A percentile compares a stretch with the other conserved stretches of the same genome.
Conservation (phyloP, 208 protist genomes). For the Acanthamoeba castellanii region DNA sequence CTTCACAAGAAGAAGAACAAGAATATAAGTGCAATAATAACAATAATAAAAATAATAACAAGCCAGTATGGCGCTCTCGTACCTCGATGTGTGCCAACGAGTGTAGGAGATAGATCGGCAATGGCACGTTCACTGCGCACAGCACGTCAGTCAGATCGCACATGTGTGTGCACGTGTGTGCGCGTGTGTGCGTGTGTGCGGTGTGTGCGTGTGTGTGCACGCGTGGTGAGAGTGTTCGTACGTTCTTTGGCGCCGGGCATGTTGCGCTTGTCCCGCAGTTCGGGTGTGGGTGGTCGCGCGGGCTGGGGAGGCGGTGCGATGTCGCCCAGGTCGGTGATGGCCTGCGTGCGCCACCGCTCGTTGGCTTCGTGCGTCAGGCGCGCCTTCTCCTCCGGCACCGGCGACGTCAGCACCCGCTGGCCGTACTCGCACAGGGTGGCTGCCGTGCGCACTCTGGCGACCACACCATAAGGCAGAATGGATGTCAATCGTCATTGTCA, state of each 20-base stretch:
- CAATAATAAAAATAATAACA: too few relatives aligned
- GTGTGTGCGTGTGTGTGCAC: not conserved
- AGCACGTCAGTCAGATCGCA: not conserved
- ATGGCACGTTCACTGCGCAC: conserved; percentile 5
- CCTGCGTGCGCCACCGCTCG: conserved; percentile 4
- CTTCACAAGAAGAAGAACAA: not conserved
- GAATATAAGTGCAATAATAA: too few relatives aligned
- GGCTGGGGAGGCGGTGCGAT: not conserved
- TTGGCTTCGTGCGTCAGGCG: conserved; percentile 19
- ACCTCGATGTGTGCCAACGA: conserved; percentile 62
- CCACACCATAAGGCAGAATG: not conserved
- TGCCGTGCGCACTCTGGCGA: not conserved
- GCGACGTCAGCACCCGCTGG: not conserved
- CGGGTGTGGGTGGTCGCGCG: not conserved
- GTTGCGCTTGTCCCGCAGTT: conserved; percentile 28
- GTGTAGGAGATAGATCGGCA: conserved; percentile 46
- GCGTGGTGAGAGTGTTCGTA: not conserved
- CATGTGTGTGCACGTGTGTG: too few relatives aligned
- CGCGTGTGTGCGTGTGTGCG: not conserved
- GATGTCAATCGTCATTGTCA: not conserved
- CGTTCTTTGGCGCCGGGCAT: conserved; percentile 42
- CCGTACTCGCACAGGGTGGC: conserved; percentile 47
- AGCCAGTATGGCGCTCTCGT: too few relatives aligned
- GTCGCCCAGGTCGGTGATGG: conserved; percentile 30
- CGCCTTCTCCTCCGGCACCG: conserved; percentile 14